Evolutionary conservation across 2,329 filamentous ascomycete species (phyloP).

Genomic region (Keithomyces neogunnii): DNA sequence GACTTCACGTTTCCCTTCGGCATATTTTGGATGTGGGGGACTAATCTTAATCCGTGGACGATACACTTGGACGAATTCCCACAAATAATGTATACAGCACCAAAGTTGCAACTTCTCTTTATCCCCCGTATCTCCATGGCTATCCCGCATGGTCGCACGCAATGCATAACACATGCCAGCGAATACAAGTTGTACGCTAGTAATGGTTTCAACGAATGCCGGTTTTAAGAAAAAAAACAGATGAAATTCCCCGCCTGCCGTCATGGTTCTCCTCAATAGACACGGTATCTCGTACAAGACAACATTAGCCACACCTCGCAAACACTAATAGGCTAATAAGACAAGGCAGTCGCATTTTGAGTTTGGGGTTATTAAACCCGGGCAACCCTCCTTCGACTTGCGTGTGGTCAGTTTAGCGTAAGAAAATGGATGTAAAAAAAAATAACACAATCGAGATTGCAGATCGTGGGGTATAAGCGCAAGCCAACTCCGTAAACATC

Average conservation of each 20-base stretch:
- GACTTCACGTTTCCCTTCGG: neutral
- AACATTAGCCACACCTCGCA: too few species aligned
- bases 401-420: neutral
- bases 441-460: neutral
- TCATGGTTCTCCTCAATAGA: neutral
- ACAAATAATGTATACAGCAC: neutral
- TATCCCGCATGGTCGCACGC: conserved; percentile 1
- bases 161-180: conserved; percentile 1
- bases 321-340: too few species aligned
- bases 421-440: conserved; percentile 3
- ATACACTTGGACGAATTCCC: neutral
- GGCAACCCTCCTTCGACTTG: neutral
- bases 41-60: too few species aligned
- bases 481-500: conserved; percentile 7
- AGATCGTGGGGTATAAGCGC: conserved; percentile 9
- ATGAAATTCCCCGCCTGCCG: neutral
- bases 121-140: neutral
- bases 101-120: neutral
- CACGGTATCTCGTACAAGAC: neutral
- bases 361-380: too few species aligned
- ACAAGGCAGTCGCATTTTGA: too few species aligned
- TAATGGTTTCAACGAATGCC: neutral
- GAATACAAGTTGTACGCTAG: conserved; percentile 1
- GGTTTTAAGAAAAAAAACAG: neutral
- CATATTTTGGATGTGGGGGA: too few species aligned